A percentile compares a stretch with the other conserved stretches of the same genome.
These are phyloP conservation scores for Cytospora piceae DNA, from an alignment of 2,329 filamentous ascomycete genomes.

Conservation along the genomic window DNA sequence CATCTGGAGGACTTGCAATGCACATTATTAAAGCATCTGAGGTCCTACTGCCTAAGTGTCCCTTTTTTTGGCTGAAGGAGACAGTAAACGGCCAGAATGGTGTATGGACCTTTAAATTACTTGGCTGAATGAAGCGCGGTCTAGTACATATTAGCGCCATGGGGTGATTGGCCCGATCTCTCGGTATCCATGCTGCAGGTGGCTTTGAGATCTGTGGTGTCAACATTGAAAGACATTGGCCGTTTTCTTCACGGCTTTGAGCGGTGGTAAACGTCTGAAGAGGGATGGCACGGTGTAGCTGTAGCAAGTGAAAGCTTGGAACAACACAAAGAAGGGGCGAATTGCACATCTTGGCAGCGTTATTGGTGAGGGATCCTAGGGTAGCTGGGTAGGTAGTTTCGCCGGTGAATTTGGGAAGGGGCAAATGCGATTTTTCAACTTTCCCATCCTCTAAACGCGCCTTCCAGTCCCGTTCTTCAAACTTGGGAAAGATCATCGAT, in stretches of 20 bases:
- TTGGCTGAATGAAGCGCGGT: slow-evolving; percentile 7
- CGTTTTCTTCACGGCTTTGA: too few relatives aligned
- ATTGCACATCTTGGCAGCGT: background rate
- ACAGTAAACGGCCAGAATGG: background rate
- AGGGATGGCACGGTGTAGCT: too few relatives aligned
- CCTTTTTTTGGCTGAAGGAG: background rate
- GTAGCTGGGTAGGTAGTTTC: too few relatives aligned
- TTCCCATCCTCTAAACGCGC: slow-evolving; percentile 26
- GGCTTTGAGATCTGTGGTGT: background rate
- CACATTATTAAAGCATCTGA: too few relatives aligned
- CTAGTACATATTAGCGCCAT: slow-evolving; percentile 8
- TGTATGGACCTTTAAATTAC: background rate
- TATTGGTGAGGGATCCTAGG: background rate
- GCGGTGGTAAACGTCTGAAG: too few relatives aligned
- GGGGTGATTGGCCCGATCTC: background rate
- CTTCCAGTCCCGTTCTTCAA: slow-evolving; percentile 13
- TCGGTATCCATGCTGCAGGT: background rate
- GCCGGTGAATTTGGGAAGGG: background rate
- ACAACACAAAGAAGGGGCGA: background rate
- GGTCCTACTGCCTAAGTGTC: background rate
- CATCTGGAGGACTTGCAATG: too few relatives aligned
- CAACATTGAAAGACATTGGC: background rate
- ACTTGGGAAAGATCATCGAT: slow-evolving; percentile 17
- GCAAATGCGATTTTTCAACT: slow-evolving; percentile 27
- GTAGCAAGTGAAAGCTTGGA: background rate